Evolutionary conservation across 2,329 filamentous ascomycete species (phyloP), one percentile per base, ranked within the genome.

Genomic region (Ascochyta pisi): DNA sequence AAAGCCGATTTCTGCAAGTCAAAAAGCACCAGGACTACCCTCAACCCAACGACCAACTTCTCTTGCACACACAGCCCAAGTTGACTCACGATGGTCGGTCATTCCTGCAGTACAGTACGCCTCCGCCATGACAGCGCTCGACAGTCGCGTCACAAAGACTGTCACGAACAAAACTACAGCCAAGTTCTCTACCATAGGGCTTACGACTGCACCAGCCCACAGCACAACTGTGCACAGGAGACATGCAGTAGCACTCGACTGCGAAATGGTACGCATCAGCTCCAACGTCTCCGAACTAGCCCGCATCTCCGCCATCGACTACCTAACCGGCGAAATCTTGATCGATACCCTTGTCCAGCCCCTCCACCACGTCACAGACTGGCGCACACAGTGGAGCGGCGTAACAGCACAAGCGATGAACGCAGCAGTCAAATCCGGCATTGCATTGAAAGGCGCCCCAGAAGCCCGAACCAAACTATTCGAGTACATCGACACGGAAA

Each of bases 301-400:
- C n/a, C 73, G 70, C 10, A 47, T 81, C 9, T 75, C 69, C 26
- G 77, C 68, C 7, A 67, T 80, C 33, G 81, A 83, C 64, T 79
- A 78, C 45, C 50, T 83, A 26, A 81, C 79, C 3, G 79, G 80
- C 6, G 74, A 78, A n/a, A 57, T 79, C 3, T 66, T 84, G 15
- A 72, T 84, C 24, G 65, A 83, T 58, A 66, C 63, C 12, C 74
- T 78, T 26, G 77, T 84, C 3, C 38, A 66, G 6, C 81, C 82
- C 0, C 58, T 47, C 0, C 47, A 51, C 12, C 64, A 59, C 10
- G 73, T 78, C 1, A 68, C 68, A 19, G 67, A 77, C 63, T 79
- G 77, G 72, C 73, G 76, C 6, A 72, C 74, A 12, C 57, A 60
- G 13, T 74, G 73, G 47, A 82, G 79, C 39, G 76, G 82, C 0